Evolutionary conservation across 768 basidiomycete species (phyloP).

Genomic region (Sistotremastrum niveocremeum): DNA sequence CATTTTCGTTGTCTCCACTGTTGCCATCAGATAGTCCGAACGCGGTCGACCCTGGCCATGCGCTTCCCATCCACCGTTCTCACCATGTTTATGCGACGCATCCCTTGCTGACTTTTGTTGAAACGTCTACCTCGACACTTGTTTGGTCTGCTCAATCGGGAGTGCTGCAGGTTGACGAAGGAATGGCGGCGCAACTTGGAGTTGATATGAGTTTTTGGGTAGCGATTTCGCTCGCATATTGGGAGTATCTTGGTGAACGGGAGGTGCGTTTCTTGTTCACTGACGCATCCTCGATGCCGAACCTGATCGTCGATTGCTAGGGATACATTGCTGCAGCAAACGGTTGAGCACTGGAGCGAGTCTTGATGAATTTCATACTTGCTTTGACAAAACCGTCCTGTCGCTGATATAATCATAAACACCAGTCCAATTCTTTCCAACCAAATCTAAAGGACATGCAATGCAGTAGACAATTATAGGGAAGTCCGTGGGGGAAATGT

Average conservation of each 20-base stretch:
- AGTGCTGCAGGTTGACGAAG: conserved; percentile 45
- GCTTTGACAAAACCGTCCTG: no score
- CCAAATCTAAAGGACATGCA: no score
- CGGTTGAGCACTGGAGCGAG: no score
- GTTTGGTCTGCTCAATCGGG: conserved; percentile 49
- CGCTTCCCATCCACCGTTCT: no score
- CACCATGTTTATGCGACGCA: conserved; percentile 10
- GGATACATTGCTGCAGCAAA: no score
- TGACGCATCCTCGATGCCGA: no score
- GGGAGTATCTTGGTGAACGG: conserved; percentile 65
- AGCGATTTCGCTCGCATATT: conserved; percentile 56
- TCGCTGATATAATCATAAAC: no score
- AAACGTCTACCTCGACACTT: conserved; percentile 38
- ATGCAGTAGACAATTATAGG: no score
- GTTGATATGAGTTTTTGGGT: conserved; percentile 73
- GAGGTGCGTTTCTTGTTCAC: conserved; percentile 36
- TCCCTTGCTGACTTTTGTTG: conserved; percentile 53
- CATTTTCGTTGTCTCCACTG: conserved; percentile 4
- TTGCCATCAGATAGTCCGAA: neutral
- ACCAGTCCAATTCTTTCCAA: no score
- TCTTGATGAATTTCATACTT: no score
- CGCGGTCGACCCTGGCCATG: neutral
- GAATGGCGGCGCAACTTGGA: conserved; percentile 43
- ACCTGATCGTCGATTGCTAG: no score
- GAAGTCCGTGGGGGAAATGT: no score